phyloP scores from a whole-genome alignment of 805 yeast species.

The Candida wancherniae region DNA sequence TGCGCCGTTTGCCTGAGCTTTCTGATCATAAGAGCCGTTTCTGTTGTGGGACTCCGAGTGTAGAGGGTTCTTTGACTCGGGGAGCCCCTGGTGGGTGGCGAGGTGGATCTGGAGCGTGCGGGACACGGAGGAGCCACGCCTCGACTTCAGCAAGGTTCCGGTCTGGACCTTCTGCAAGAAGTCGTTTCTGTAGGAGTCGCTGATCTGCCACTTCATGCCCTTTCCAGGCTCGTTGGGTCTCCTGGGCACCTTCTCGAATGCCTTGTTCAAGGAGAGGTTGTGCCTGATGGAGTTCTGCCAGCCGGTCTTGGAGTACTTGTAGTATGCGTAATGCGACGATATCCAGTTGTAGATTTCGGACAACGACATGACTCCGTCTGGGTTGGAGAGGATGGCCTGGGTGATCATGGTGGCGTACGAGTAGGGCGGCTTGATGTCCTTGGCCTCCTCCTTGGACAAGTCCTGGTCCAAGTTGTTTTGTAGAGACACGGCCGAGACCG shows the following conservation, averaged over 20 bases:
- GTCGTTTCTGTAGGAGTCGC: constrained; percentile 78
- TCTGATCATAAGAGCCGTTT: constrained; percentile 1
- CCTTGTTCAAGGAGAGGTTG: constrained; percentile 89
- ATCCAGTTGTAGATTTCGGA: constrained; percentile 94
- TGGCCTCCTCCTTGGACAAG: constrained; percentile 83
- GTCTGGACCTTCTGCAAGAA: constrained; percentile 73
- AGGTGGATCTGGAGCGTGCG: constrained; percentile 75
- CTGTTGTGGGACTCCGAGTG: constrained; percentile 1
- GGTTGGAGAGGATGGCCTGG: constrained; percentile 86
- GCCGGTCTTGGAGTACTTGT: constrained; percentile 87
- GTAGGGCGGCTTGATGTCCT: constrained; percentile 93
- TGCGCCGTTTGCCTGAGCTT: too few species aligned
- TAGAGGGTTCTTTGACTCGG: constrained; percentile 35
- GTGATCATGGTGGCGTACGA: constrained; percentile 98
- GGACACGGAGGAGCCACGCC: constrained; percentile 78
- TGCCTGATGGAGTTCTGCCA: constrained; percentile 99
- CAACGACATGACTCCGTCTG: constrained; percentile 82
- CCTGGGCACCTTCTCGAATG: constrained; percentile 96
- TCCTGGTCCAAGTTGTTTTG: constrained; percentile 52
- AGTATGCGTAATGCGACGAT: constrained; percentile 80
- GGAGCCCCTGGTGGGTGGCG: constrained; percentile 51
- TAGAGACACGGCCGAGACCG: constrained; percentile 37
- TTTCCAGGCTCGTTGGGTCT: constrained; percentile 96
- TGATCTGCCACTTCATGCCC: constrained; percentile 98
- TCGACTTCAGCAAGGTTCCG: constrained; percentile 68